A percentile compares a stretch with the other conserved stretches of the same genome.
phyloP scores from a whole-genome alignment of 73 alveolate species.

The Uronychia binucleata region DNA sequence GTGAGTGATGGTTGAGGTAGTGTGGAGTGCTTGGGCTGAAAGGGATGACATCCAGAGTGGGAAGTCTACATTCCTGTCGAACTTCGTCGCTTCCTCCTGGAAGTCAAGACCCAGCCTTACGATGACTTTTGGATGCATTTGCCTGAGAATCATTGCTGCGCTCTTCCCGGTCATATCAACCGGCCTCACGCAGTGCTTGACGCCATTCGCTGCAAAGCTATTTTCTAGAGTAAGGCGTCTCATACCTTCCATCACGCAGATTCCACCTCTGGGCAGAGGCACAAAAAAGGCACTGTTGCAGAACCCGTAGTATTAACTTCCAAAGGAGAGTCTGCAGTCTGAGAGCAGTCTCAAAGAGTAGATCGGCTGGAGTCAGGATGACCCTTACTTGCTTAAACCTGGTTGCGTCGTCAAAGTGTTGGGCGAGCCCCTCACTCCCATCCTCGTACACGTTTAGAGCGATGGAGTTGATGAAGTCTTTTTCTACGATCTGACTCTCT shows the following conservation, averaged over 20 bases:
- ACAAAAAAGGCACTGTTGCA: constrained; percentile 71
- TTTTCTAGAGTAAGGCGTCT: constrained; percentile 37
- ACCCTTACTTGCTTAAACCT: constrained; percentile 69
- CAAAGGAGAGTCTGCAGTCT: constrained; percentile 86
- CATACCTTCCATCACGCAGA: constrained; percentile 49
- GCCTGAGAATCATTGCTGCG: constrained; percentile 67
- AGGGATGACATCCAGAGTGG: constrained; percentile 70
- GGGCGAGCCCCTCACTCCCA: constrained; percentile 93
- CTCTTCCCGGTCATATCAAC: constrained; percentile 80
- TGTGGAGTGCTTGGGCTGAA: too few species aligned
- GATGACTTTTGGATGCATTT: constrained; percentile 54
- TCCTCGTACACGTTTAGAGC: constrained; percentile 90
- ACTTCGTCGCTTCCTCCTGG: constrained; percentile 55
- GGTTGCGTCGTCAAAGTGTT: constrained; percentile 92
- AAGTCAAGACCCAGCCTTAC: neutral
- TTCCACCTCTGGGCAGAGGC: constrained; percentile 84
- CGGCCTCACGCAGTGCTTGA: constrained; percentile 81
- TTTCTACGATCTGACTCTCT: constrained; percentile 43
- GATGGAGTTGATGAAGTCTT: constrained; percentile 77
- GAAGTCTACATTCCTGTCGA: constrained; percentile 58
- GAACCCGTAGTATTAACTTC: constrained; percentile 86
- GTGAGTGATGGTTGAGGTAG: too few species aligned
- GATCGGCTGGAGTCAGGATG: constrained; percentile 58
- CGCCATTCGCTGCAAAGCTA: constrained; percentile 76
- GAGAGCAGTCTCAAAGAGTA: constrained; percentile 77